Base-by-base conservation (phyloP, 1,284 basidiomycete genomes). In the Boletus smithii region DNA sequence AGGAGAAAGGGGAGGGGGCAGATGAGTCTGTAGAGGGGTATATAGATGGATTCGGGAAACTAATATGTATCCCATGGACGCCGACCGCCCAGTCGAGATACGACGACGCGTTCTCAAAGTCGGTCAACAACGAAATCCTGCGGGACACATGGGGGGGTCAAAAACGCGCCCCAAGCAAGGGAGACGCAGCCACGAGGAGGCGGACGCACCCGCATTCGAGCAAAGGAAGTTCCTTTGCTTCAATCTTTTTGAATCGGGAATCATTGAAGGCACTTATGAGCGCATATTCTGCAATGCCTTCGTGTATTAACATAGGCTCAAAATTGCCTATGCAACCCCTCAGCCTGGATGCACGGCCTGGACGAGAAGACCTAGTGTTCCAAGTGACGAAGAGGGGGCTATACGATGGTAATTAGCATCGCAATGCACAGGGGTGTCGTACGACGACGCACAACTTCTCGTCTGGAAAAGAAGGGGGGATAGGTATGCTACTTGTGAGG, bases 381-480 rank as follows among this genome's bases (percentile, higher is more conserved):
- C 95, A 99, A 2, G 95, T 98, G 29, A 99, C 91, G 69, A 99
- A 99, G 48, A 99, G 75, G 7, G 94, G 93, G 67, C 93, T 95
- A 56, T 29, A 39, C 9, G 27, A 31, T 26, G 39, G n/a, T 41
- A 11, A 16, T 54, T 27, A 42, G 45, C 18, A 30, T 36, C 30
- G 48, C 14, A 40, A 29, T 49, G 11, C 22, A 30, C 22, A 18
- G 8, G 34, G 14, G 11, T 18, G 17, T 38, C 33, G 26, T 38
- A 13, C 34, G 23, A 40, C 7, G 22, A 69, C 84, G 59, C 64
- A 90, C 88, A 80, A 87, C 68, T 86, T 84, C 50, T 83, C 79
- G 59, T 89, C 77, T 18, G 75, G 65, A 59, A 89, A 88, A 49
- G 66, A 62, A 34, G 85, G 79, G 16, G 73, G 58, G 44, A 87